These are phyloP conservation scores for Pisolithus albus DNA, from an alignment of 768 basidiomycete species.

Conservation along the genomic window DNA sequence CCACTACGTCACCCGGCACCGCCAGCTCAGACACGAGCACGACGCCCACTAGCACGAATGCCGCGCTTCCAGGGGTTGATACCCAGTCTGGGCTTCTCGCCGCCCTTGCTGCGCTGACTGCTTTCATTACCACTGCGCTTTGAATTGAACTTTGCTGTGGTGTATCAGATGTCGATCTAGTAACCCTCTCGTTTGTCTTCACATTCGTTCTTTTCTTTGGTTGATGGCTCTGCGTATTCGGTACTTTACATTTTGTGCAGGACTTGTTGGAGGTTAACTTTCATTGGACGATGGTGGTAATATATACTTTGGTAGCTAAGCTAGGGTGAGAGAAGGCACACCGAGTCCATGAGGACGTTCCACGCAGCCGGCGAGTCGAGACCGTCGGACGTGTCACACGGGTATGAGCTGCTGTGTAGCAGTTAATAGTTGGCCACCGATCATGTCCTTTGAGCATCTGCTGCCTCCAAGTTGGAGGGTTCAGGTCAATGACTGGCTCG, in stretches of 20 bases:
- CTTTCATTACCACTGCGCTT: constrained; percentile 20
- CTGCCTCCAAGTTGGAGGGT: constrained; percentile 90
- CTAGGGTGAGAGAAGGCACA: not conserved
- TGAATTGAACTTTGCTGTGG: constrained; percentile 7
- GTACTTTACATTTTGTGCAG: constrained; percentile 2
- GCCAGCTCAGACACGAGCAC: constrained; percentile 21
- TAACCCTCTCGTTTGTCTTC: not conserved
- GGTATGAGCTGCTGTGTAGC: not conserved
- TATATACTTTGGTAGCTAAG: not conserved
- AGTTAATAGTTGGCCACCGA: not conserved
- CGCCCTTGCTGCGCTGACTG: constrained; percentile 31
- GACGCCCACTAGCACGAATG: constrained; percentile 23
- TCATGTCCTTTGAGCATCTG: constrained; percentile 47
- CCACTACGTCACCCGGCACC: constrained; percentile 18
- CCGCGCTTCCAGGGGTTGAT: constrained; percentile 24
- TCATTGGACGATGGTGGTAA: not conserved
- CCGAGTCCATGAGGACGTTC: not conserved
- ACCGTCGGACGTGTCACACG: not conserved
- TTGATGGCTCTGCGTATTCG: not conserved
- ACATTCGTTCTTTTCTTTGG: constrained; percentile 1
- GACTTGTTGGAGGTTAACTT: not conserved
- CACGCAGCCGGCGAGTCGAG: no score
- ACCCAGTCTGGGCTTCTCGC: constrained; percentile 28
- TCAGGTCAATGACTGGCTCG: constrained; percentile 75
- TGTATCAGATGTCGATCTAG: not conserved